Base-by-base conservation (phyloP, 495 filamentous ascomycete genomes). In the Aspergillus avenaceus region DNA sequence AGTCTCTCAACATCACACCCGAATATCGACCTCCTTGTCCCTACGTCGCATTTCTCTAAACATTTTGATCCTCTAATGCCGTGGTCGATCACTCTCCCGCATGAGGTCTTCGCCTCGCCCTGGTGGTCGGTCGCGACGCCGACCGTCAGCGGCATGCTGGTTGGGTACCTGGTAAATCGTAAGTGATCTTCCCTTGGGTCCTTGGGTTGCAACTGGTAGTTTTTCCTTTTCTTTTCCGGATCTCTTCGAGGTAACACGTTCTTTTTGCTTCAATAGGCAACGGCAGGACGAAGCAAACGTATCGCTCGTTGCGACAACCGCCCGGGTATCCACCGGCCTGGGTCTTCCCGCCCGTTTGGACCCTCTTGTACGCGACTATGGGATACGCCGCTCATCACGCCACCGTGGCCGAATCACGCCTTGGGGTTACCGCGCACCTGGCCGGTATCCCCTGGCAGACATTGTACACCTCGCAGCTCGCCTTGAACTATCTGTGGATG, bases 331-430 rank as follows among this genome's bases (percentile, higher is more conserved):
- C 92, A 4, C 91, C 92, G 0, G 77, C 87, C 5, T 81, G 79
- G 70, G 75, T 90, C 50, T 97, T 96, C 59, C 87, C 83, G 1
- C 90, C 90, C 2, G 82, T 82, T 22, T 97, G 91, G 93, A 95
- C 90, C 0, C 16, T 80, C 32, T 80, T 97, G 11, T 97, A 97
- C 68, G 86, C 82, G 5, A 61, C 85, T 34, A 96, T 96, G 89
- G 93, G 92, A 31, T 96, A 90, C 65, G 83, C 89, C 4, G 82
- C 88, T 23, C 83, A 96, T 68, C 85, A 85, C 41, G 80, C 81
- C 6, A 81, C 73, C 52, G 73, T 64, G n/a, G 67, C 73, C 3
- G 87, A 85, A n/a, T 29, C 58, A 1, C 76, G 79, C 13, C 66
- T 66, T 3, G 77, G 80, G 4, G 60, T 81, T 9, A 56, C 56